Evolutionary conservation across 352 stramenopile species (phyloP), one percentile per base, ranked within the genome.

Genomic region (Elongisporangium prolatum): DNA sequence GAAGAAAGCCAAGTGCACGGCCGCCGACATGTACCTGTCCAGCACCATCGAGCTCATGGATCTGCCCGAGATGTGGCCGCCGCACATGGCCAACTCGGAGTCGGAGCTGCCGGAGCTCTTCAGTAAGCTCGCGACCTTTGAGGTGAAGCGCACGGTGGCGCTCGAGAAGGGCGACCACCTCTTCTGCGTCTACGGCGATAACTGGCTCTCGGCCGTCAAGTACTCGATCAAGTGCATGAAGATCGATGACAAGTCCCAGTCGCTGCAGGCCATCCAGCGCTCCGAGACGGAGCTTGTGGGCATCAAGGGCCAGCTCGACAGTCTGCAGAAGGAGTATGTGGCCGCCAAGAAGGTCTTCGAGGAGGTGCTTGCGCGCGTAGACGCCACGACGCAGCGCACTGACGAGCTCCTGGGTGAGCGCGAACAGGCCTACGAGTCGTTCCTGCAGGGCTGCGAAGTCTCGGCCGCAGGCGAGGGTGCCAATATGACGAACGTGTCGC

Each of bases 101-200:
- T 81, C 75, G 58, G 80, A 91, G 4, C 58, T 95, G 48, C 86
- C 86, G 0, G 86, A 95, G 48, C 74, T 93, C 52, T 95, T 95
- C 55, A 88, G 73, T 55, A 92, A 91, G 59, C 64, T 95, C 18
- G 85, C 81, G 56, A 84, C 85, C 21, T 92, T 91, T 64, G 86
- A 95, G 54, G 82, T 93, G 51, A 85, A 87, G 57, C 82, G 83
- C 48, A 93, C 84, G 18, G 77, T 91, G 54, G 59, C 78, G 34
- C 66, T 95, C 8, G 81, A 93, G 59, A 80, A 89, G 56, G 86
- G 86, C 25, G 81, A 89, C 28, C 84, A 95, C 50, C 73, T 94
- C 57, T 91, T 95, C 51, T 91, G 80, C 48, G 86, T 95, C 47
- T 95, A 95, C 60, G 86, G 86, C 50, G 86, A 95, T 73, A 95